phyloP scores from a whole-genome alignment of 495 filamentous ascomycete species.

The Acidiella bohemica region DNA sequence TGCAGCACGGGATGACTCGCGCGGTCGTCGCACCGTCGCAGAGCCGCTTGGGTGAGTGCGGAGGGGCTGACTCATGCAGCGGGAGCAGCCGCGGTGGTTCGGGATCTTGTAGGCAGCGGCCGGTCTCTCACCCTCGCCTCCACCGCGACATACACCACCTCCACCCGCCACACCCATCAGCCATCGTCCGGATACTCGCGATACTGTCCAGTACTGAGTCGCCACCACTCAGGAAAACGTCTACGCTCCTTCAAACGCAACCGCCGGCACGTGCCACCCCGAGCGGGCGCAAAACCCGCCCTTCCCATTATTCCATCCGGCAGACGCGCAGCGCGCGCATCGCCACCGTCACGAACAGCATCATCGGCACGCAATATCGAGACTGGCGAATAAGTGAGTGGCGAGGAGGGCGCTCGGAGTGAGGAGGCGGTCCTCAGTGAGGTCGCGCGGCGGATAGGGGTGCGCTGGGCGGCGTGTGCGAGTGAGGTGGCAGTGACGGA shows the following conservation, averaged over 20 bases:
- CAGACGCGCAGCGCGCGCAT: slow-evolving; percentile 9
- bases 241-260: slow-evolving; percentile 8
- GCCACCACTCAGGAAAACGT: not conserved
- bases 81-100: too few relatives aligned
- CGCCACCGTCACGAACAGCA: slow-evolving; percentile 4
- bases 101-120: too few relatives aligned
- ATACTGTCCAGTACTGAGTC: slow-evolving; percentile 8
- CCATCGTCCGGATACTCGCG: slow-evolving; percentile 12
- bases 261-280: slow-evolving; percentile 9
- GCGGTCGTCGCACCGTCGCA: too few relatives aligned
- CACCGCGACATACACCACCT: not conserved
- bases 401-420: slow-evolving; percentile 3
- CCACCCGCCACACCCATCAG: slow-evolving; percentile 3
- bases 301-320: slow-evolving; percentile 3
- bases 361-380: not conserved
- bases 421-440: slow-evolving; percentile 15
- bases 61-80: too few relatives aligned
- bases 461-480: slow-evolving; percentile 1
- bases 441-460: slow-evolving; percentile 14
- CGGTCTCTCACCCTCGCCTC: not conserved
- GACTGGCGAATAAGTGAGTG: not conserved
- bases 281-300: not conserved
- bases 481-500: slow-evolving; percentile 4
- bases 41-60: too few relatives aligned
- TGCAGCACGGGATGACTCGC: too few relatives aligned